These are phyloP conservation scores for Colletotrichum truncatum DNA, from an alignment of 2,329 filamentous ascomycete genomes.

Conservation along the genomic window DNA sequence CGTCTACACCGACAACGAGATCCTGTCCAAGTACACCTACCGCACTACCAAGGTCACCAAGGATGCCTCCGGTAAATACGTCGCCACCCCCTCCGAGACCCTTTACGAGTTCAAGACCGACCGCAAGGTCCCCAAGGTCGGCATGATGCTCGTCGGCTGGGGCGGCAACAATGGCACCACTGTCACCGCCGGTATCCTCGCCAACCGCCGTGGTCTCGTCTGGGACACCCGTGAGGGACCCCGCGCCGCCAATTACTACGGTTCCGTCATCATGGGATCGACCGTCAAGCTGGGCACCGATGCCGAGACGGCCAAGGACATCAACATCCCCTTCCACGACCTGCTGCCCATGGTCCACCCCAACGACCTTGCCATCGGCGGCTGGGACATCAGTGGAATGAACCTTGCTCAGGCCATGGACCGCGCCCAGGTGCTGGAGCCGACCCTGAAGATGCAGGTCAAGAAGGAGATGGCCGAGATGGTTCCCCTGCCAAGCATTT, in stretches of 20 bases:
- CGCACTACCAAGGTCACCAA: constrained; percentile 87
- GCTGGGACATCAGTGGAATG: constrained; percentile 96
- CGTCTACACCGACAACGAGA: constrained; percentile 85
- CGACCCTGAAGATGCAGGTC: constrained; percentile 88
- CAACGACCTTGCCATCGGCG: constrained; percentile 92
- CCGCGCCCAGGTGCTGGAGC: constrained; percentile 92
- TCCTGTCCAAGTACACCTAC: constrained; percentile 95
- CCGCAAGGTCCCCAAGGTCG: constrained; percentile 90
- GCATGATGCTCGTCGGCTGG: constrained; percentile 97
- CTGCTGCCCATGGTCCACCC: constrained; percentile 97
- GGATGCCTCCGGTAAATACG: constrained; percentile 75
- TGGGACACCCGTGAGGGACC: constrained; percentile 96
- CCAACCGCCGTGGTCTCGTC: constrained; percentile 84
- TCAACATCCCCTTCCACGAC: constrained; percentile 96
- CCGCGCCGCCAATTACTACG: constrained; percentile 94
- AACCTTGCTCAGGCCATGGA: constrained; percentile 94
- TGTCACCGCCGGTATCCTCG: constrained; percentile 95
- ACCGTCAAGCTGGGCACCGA: constrained; percentile 97
- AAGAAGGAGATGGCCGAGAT: constrained; percentile 92
- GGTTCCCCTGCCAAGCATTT: constrained; percentile 91
- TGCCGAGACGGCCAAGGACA: constrained; percentile 81
- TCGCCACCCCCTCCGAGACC: constrained; percentile 88
- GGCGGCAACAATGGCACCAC: constrained; percentile 99
- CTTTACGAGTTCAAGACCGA: constrained; percentile 98
- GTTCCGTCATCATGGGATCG: constrained; percentile 95